Base-by-base conservation (phyloP, 179 eudicot species). In the Spinacia oleracea region DNA sequence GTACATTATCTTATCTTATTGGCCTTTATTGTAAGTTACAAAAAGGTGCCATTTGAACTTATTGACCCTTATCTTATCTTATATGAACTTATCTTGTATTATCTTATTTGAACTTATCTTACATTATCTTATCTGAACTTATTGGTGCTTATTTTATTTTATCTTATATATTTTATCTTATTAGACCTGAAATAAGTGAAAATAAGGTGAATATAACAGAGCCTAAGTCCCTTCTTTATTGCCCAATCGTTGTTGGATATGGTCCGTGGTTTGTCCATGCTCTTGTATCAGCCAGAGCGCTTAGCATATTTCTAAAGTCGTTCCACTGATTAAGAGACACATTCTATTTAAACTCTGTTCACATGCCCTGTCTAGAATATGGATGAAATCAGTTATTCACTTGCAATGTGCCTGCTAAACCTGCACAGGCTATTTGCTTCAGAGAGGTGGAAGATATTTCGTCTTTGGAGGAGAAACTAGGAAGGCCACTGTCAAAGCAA, bases 401-500 rank as follows among this genome's bases (percentile, higher is more conserved):
- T 46, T 35, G 58, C 21, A 27, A 66, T 78, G 42, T 58, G 18
- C 48, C 25, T n/a, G 16, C 51, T 55, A 53, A 55, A 59, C 73
- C 20, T 73, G 40, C 16, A 43, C 85, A 96, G 99, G 97, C 98
- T 77, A 82, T 96, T 70, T 84, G 87, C 75, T 78, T 81, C 43
- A 88, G 99, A 77, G 99, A 96, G 90, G 84, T 82, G 87, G 97
- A 93, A 79, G 99, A 96, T 84, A 76, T 91, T 77, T 77, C 92
- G 77, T 91, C 90, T 55, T 85, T 96, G 84, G 99, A 96, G 86
- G 98, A 90, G 81, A 96, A 96, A 87, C 79, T 96, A 77, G 93
- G 97, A 58, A 87, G 99, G 81, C 32, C 90, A 59, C 89, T 96
- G 66, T 90, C 96, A 58, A 81, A 87, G 77, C 86, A 89, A 86